phyloP scores from a whole-genome alignment of 176 grass and related monocot species.

The Rhynchospora pubera region DNA sequence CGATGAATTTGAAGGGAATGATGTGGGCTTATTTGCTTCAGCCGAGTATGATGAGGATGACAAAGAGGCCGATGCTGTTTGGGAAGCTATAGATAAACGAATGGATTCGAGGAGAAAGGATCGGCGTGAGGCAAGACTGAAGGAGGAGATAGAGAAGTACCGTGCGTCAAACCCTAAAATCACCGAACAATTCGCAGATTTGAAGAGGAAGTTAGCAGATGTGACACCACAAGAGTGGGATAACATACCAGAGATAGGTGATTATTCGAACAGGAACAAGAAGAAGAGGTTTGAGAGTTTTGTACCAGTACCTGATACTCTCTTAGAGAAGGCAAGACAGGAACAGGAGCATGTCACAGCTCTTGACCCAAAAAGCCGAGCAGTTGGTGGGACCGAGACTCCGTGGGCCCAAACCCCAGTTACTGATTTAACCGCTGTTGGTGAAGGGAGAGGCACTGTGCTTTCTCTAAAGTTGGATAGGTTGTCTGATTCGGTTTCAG shows the following conservation, averaged over 20 bases:
- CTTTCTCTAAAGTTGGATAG: constrained; percentile 84
- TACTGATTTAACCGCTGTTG: constrained; percentile 78
- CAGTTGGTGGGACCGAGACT: constrained; percentile 63
- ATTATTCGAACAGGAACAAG: constrained; percentile 85
- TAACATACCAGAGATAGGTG: constrained; percentile 88
- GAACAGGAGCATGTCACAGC: constrained; percentile 92
- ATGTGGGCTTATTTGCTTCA: constrained; percentile 81
- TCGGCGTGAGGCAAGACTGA: constrained; percentile 74
- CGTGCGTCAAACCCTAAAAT: constrained; percentile 95
- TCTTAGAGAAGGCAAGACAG: constrained; percentile 92
- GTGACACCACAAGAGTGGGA: constrained; percentile 69
- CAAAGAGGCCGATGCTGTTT: constrained; percentile 83
- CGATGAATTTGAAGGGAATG: constrained; percentile 94
- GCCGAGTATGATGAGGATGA: constrained; percentile 91
- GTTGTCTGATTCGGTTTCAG: constrained; percentile 79
- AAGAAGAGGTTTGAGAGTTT: constrained; percentile 96
- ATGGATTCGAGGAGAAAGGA: constrained; percentile 91
- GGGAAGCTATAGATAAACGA: constrained; percentile 79
- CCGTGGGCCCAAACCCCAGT: constrained; percentile 79
- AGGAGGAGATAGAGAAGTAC: constrained; percentile 96
- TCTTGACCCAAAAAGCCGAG: constrained; percentile 73
- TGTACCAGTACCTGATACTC: constrained; percentile 67
- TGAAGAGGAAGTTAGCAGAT: constrained; percentile 67
- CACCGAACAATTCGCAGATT: constrained; percentile 83
- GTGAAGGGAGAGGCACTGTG: constrained; percentile 86